phyloP scores from a whole-genome alignment of 495 filamentous ascomycete species.

The Tuber indicum region DNA sequence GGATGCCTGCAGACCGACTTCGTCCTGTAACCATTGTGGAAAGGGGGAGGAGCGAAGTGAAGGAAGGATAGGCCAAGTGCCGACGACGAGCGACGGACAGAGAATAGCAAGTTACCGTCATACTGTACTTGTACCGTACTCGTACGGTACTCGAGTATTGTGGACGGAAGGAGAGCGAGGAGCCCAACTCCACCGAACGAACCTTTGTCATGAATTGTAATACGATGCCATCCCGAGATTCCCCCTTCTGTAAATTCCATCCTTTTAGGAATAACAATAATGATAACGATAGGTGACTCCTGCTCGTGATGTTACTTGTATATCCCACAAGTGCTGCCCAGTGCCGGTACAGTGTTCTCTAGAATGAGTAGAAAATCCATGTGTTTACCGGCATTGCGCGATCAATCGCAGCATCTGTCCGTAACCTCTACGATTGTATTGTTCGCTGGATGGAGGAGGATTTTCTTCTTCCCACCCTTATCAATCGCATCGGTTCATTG shows the following conservation, averaged over 20 bases:
- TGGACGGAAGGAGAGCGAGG: not conserved
- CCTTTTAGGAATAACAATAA: no score
- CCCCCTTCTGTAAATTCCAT: not conserved
- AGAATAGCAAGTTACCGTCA: not conserved
- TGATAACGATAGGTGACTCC: not conserved
- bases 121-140: no score
- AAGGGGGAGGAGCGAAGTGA: not conserved
- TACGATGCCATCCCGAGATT: not conserved
- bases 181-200: not conserved
- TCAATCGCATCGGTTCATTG: not conserved
- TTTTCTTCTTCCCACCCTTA: not conserved
- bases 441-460: not conserved
- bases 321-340: not conserved
- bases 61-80: not conserved
- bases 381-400: not conserved
- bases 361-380: not conserved
- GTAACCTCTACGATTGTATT: not conserved
- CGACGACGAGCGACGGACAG: not conserved
- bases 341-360: not conserved
- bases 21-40: not conserved
- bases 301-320: not conserved
- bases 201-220: not conserved
- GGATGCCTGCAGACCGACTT: not conserved
- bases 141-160: no score
- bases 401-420: not conserved